Evolutionary conservation across 176 grass and related monocot species (phyloP), one percentile per base, ranked within the genome.

Genomic region (Secale cereale): DNA sequence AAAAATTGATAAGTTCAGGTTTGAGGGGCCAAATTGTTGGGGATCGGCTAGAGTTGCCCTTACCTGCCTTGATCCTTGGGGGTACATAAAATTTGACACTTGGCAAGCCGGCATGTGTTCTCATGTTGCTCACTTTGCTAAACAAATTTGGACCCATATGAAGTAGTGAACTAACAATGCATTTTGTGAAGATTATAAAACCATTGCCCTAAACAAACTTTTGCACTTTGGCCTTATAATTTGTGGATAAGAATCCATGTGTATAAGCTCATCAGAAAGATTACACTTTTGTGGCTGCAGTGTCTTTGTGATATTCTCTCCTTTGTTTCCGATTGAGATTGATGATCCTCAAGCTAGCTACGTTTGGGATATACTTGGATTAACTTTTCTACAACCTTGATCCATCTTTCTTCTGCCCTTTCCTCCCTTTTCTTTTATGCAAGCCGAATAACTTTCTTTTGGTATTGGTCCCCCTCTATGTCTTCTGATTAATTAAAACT

Each of bases 361-460:
- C 64, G 63, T 78, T 83, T 78, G 54, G 74, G 40, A 88, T 88
- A 88, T 88, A 64, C 86, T 72, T 87, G 86, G 50, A 36, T 87
- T 83, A 60, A 36, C 72, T 70, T 78, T 70, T 65, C 36, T 88
- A 73, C 80, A 83, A 83, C 73, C 86, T 78, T 83, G 80, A 63
- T 82, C 20, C 27, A 57, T 48, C 35, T 33, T 31, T 72, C 10
- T 74, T 6, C 10, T 64, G 15, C 36, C 25, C 66, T 80, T 73
- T 72, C 6, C 27, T 36, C 45, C 66, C 61, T 46, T 30, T 64
- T 9, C 10, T 3, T 32, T 7, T 31, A 64, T 14, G 31, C 83
- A 70, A 70, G 65, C 54, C 54, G 54, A 57, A 57, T 57, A 22
- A 57, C 54, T 57, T 22, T 22, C 19, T 22, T 22, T 57, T 57